Base-by-base conservation (phyloP, 1,139 yeast genomes). In the Scheffersomyces segobiensis region DNA sequence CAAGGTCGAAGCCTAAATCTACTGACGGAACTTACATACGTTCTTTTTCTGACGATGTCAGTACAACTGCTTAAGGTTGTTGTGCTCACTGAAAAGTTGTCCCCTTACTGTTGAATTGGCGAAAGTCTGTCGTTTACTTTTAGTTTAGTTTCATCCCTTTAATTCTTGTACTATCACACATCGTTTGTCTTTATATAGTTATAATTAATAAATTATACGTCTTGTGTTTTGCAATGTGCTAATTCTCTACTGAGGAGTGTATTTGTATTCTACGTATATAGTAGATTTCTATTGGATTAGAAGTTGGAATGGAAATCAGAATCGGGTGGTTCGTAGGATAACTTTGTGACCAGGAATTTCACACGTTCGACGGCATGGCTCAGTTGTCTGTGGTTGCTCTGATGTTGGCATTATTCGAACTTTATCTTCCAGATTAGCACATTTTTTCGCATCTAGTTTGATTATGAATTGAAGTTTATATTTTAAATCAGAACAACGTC, bases 1-100 rank as follows among this genome's bases (percentile, higher is more conserved):
- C 51, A 68, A 70, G 67, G 68, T 61, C 52, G 58, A 67, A 53
- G 72, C 71, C 59, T 68, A 67, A 62, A 46, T 52, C 22, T 19
- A 24, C 17, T 32, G 42, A 32, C 42, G 42, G 42, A 12, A 32
- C 42, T 4, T 32, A 32, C 42, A 32, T 32, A 10, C 17, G 42
- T 32, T 32, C 42, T 10, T 32, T 32, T 32, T 32, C 7, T 32
- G 42, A 32, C 42, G 42, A 32, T 32, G 42, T 14, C 42, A 32
- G 42, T 32, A 10, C 42, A 32, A 32, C 42, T 32, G 4, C 42
- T 32, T 32, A 32, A 32, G 32, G 42, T 32, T 32, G 42, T 32
- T 32, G 42, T 32, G 17, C 42, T 32, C 42, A 32, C 50, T 48
- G 50, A 21, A 24, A 48, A 48, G 50, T 48, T 48, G 50, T 48